Percentiles rank a stretch among this genome's conserved stretches.
These are phyloP conservation scores for Nicotiana obtusifolia DNA, from an alignment of 257 asterid species.

Conservation along the genomic window DNA sequence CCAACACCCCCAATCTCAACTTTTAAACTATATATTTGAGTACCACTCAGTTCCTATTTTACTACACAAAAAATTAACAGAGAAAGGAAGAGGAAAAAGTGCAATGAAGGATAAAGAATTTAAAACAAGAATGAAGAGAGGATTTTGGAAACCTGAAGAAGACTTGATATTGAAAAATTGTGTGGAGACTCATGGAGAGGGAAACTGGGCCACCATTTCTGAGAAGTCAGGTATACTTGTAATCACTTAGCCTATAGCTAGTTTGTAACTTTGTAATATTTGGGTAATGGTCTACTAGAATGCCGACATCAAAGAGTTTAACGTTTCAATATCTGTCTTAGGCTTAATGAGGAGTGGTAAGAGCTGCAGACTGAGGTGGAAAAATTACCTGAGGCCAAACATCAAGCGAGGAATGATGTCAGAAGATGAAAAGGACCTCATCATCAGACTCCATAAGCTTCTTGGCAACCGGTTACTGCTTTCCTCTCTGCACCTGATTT, in stretches of 20 bases:
- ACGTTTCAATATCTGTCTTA: slow-evolving; percentile 12
- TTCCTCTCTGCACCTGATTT: neutral
- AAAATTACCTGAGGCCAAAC: slow-evolving; percentile 58
- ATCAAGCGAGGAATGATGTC: slow-evolving; percentile 59
- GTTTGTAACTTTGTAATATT: neutral
- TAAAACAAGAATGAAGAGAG: slow-evolving; percentile 39
- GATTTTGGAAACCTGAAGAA: slow-evolving; percentile 68
- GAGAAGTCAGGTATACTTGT: slow-evolving; percentile 36
- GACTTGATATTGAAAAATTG: slow-evolving; percentile 45
- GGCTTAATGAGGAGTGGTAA: slow-evolving; percentile 47
- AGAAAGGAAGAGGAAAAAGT: neutral
- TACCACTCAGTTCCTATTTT: neutral
- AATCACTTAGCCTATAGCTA: neutral
- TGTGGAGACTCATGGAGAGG: slow-evolving; percentile 54
- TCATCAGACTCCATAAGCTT: slow-evolving; percentile 58
- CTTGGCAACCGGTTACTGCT: slow-evolving; percentile 51
- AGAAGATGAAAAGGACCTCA: slow-evolving; percentile 53
- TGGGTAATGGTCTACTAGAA: neutral
- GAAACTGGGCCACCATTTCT: slow-evolving; percentile 50
- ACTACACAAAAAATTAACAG: neutral
- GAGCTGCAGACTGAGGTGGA: slow-evolving; percentile 69
- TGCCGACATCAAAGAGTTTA: neutral
- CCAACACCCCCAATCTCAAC: neutral
- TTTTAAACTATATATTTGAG: neutral
- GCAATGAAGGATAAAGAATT: slow-evolving; percentile 30